Conservation (phyloP, 2,329 filamentous ascomycete species). For the Epichloe hybrida region DNA sequence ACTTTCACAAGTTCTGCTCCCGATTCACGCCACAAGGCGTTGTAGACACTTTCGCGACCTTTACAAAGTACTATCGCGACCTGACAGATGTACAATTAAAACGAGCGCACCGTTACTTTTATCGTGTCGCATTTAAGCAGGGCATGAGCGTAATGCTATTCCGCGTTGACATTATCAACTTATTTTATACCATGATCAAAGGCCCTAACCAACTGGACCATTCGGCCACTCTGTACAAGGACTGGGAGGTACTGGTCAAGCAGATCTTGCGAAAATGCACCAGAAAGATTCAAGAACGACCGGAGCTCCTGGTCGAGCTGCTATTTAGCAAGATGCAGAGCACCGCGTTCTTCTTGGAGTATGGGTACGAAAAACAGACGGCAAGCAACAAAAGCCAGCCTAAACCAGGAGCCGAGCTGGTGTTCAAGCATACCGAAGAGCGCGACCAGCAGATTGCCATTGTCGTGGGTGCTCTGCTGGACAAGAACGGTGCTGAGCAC, state of each 20-base stretch:
- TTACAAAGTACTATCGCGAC: conserved; percentile 69
- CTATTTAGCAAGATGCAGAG: conserved; percentile 83
- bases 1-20: conserved; percentile 71
- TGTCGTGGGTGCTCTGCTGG: conserved; percentile 64
- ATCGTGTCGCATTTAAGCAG: conserved; percentile 88
- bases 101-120: conserved; percentile 84
- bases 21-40: conserved; percentile 76
- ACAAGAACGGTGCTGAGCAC: conserved; percentile 62
- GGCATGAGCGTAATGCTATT: conserved; percentile 82
- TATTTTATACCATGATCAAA: conserved; percentile 86
- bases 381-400: conserved; percentile 42
- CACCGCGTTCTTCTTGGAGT: conserved; percentile 78
- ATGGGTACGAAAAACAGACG: conserved; percentile 77
- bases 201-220: conserved; percentile 65
- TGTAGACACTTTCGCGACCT: conserved; percentile 76
- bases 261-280: conserved; percentile 72
- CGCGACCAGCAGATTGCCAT: conserved; percentile 63
- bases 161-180: conserved; percentile 75
- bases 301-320: conserved; percentile 78
- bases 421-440: conserved; percentile 61
- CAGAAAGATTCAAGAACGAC: conserved; percentile 73
- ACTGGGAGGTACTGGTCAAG: conserved; percentile 82
- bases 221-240: conserved; percentile 54
- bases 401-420: conserved; percentile 64
- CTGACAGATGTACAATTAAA: conserved; percentile 71